Conservation (phyloP, 495 filamentous ascomycete species). For the Penicillium manginii region DNA sequence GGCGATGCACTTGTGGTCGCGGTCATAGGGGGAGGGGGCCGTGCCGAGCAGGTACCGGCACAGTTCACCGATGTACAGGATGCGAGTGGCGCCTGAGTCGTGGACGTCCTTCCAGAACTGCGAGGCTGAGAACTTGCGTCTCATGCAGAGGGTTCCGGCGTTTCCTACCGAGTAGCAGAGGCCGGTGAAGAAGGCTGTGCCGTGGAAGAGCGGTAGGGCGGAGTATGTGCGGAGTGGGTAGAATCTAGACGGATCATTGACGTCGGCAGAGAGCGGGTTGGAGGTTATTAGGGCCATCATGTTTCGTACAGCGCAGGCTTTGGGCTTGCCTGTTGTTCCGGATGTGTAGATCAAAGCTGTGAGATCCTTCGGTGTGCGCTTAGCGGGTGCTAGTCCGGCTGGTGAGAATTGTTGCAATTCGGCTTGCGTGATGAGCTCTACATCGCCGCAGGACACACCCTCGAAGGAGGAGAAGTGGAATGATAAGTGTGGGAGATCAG, state of each 20-base stretch:
- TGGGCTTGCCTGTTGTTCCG: conserved; percentile 90
- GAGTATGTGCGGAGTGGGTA: conserved; percentile 78
- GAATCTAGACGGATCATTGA: conserved; percentile 44
- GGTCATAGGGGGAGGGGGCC: conserved; percentile 73
- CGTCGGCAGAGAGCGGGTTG: conserved; percentile 41
- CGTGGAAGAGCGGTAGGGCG: conserved; percentile 91
- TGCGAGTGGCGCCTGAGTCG: conserved; percentile 72
- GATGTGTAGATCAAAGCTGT: conserved; percentile 80
- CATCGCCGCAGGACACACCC: conserved; percentile 59
- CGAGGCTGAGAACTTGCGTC: conserved; percentile 80
- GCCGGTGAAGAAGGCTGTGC: conserved; percentile 72
- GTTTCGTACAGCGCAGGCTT: conserved; percentile 78
- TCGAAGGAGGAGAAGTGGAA: conserved; percentile 48
- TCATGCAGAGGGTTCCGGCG: conserved; percentile 48
- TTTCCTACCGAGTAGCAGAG: conserved; percentile 47
- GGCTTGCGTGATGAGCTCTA: conserved; percentile 45
- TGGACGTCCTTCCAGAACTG: conserved; percentile 87
- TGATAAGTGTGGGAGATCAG: conserved; percentile 42
- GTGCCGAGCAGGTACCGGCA: conserved; percentile 86
- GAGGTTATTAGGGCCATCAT: conserved; percentile 52
- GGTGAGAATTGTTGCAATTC: conserved; percentile 47
- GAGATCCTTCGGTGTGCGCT: conserved; percentile 53
- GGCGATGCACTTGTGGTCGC: conserved; percentile 69
- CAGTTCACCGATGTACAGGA: conserved; percentile 94
- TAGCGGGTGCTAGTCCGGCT: conserved; percentile 35